Base-by-base conservation (phyloP, 2,329 filamentous ascomycete species). In the Alternaria angustiovoidea region DNA sequence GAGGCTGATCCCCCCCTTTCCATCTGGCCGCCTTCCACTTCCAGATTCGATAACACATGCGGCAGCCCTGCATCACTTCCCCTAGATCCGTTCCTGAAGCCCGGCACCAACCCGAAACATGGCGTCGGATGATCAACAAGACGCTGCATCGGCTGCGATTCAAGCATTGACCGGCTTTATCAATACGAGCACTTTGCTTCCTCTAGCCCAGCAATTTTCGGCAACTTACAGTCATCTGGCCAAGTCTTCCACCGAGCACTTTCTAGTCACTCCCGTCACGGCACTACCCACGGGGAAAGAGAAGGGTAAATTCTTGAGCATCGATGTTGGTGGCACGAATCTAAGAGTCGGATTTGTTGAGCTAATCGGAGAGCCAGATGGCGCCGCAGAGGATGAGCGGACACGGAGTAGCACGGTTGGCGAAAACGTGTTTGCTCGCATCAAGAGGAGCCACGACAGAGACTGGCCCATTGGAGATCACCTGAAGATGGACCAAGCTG, bases 401-500 rank as follows among this genome's bases (percentile, higher is more conserved):
- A 61, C 54, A 24, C 56, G 62, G 18, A 74, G 67, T 12, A 57
- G 44, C 26, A 71, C 70, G 11, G 59, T 70, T 47, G 59, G 71
- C n/a, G 60, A 58, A 12, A 52, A 64, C 46, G 58, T 64, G 5
- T 61, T 67, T 20, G 63, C 67, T 42, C 83, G 83, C 43, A 81
- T 90, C 32, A 82, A 82, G 36, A 83, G 88, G 47, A 85, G 86
- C 5, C 79, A 92, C 56, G 91, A 93, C 74, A 89, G 84, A 65
- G 87, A 86, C 54, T 93, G 91, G 90, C 87, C 90, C 7, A 94
- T 94, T 68, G 86, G 85, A 48, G 87, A 93, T 42, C 86, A 89
- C 55, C 79, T 93, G 63, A 93, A 93, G 73, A 87, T 86, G 75
- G 88, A 93, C 67, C 89, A 93, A 64, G 87, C 90, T 1, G 88